Evolutionary conservation across 257 asterid species (phyloP), one percentile per base, ranked within the genome.

Genomic region (Craterostigma plantagineum): DNA sequence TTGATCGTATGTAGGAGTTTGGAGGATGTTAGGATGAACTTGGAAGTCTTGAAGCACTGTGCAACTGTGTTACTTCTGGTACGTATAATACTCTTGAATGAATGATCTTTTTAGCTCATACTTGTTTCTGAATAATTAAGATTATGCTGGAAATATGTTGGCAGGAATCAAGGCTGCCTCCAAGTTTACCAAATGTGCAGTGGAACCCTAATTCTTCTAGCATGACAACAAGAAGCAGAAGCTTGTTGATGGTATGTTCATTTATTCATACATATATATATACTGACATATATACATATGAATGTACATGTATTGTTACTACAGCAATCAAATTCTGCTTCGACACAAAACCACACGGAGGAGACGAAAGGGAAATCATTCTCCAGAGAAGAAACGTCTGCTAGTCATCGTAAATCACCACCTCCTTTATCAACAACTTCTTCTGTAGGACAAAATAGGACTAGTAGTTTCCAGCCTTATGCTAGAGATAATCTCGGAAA

Each of bases 41-140:
- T 90, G 75, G 95, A 90, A 61, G 98, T 90, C 34, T 54, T 90
- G 46, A 90, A 90, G 70, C 86, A 90, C 63, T 90, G 98, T 56
- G 98, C 95, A 46, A 77, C 98, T 0, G 98, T 90, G 9, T 54
- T 90, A 14, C 60, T 90, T 39, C 67, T 90, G 95, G 98, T 77
- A 70, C n/a, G n/a, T n/a, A n/a, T n/a, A n/a, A n/a, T n/a, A n/a
- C n/a, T n/a, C n/a, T n/a, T n/a, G n/a, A n/a, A n/a, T n/a, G n/a
- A n/a, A n/a, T n/a, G n/a, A n/a, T n/a, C n/a, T n/a, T n/a, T n/a
- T n/a, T n/a, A n/a, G 11, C 1, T 16, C 18, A 7, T 0, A 17
- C 39, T 12, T 38, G n/a, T n/a, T n/a, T n/a, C n/a, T n/a, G n/a
- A 8, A 50, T 18, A 23, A 0, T 7, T 11, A 38, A 38, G n/a